Percentiles rank a stretch among this genome's conserved stretches.
Conservation (phyloP, 176 grass and related monocot species). For the Oryza meridionalis region DNA sequence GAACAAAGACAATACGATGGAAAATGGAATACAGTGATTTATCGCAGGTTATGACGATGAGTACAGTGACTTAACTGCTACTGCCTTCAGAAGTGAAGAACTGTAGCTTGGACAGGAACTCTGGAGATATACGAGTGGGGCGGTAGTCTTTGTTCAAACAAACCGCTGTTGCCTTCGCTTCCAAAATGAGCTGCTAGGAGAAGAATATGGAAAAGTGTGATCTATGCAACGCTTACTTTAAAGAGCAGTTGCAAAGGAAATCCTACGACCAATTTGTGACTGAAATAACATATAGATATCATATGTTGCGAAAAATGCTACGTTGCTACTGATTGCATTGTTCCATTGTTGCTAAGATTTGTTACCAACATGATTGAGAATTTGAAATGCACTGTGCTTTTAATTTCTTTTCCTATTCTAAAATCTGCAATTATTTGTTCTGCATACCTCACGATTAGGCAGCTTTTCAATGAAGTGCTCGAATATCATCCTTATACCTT, state of each 20-base stretch:
- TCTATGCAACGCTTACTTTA: background rate
- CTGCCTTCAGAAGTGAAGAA: constrained; percentile 39
- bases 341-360: background rate
- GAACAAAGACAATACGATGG: background rate
- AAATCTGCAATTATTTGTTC: background rate
- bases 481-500: constrained; percentile 63
- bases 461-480: constrained; percentile 82
- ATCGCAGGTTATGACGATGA: background rate
- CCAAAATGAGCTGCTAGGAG: constrained; percentile 66
- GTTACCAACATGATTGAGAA: background rate
- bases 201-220: background rate
- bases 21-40: background rate
- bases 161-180: constrained; percentile 68
- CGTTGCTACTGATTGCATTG: too few relatives aligned
- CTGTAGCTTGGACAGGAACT: constrained; percentile 68
- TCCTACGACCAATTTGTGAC: background rate
- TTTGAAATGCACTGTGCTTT: background rate
- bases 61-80: background rate
- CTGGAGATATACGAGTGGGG: constrained; percentile 67
- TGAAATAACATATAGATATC: background rate
- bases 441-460: constrained; percentile 66
- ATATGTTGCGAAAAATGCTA: background rate
- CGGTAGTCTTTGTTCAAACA: constrained; percentile 69
- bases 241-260: constrained; percentile 7
- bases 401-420: background rate